Percentiles rank a stretch among this genome's conserved stretches.
Conservation (phyloP, 148 eudicot genomes). For the Rhododendron williamsianum region DNA sequence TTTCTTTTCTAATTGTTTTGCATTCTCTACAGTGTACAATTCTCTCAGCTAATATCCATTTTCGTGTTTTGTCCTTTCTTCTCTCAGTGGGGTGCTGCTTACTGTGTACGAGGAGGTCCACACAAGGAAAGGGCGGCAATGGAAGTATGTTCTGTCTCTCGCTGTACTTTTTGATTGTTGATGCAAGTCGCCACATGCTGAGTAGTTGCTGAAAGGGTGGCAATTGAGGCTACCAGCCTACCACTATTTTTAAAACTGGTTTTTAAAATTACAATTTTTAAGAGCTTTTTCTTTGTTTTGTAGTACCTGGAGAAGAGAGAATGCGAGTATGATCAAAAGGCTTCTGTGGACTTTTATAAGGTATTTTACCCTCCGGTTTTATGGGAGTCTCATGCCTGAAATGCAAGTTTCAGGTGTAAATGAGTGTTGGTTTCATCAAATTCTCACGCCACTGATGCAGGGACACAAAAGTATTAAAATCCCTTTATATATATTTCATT, state of each 20-base stretch:
- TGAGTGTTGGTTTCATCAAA: background rate
- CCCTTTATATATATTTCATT: background rate
- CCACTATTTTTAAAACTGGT: background rate
- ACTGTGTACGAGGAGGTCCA: conserved; percentile 79
- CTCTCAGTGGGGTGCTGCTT: conserved; percentile 93
- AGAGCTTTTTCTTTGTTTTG: conserved; percentile 13
- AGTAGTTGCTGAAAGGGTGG: background rate
- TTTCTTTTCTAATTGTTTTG: background rate
- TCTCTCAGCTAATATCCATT: background rate
- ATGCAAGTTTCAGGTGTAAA: background rate
- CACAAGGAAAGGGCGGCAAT: conserved; percentile 69
- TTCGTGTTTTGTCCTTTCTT: background rate
- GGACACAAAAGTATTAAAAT: background rate
- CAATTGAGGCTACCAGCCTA: background rate
- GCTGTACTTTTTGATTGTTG: background rate
- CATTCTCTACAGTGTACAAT: background rate
- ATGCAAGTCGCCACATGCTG: background rate
- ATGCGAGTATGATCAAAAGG: conserved; percentile 82
- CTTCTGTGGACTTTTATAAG: conserved; percentile 67
- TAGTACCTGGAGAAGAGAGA: conserved; percentile 89
- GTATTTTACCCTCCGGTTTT: conserved; percentile 25
- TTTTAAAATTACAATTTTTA: background rate
- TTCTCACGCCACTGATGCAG: background rate
- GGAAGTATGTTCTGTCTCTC: conserved; percentile 39
- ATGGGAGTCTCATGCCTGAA: background rate